A percentile compares a stretch with the other conserved stretches of the same genome.
phyloP scores from a whole-genome alignment of 1,284 basidiomycete species.

The Ustilago tritici region DNA sequence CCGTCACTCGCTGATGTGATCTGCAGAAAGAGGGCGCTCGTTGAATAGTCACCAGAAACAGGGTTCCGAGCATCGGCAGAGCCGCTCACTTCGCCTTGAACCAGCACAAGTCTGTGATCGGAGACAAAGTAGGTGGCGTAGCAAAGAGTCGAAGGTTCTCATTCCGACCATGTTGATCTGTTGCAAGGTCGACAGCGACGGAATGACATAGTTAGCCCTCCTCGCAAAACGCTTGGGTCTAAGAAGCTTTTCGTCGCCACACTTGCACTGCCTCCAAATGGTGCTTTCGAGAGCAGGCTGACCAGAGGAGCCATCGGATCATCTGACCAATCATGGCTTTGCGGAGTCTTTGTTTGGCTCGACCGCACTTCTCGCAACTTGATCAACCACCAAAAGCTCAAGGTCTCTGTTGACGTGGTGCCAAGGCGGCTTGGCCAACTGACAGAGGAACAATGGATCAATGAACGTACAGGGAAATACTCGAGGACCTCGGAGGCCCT shows the following conservation, averaged over 20 bases:
- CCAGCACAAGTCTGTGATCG: not conserved
- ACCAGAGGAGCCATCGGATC: slow-evolving; percentile 10
- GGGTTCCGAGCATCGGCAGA: not conserved
- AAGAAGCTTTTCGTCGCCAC: not conserved
- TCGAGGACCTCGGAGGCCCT: not conserved
- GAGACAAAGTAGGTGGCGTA: not conserved
- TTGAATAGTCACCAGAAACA: not conserved
- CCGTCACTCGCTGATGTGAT: not conserved
- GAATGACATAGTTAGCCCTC: not conserved
- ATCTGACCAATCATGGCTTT: slow-evolving; percentile 10
- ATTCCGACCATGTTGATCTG: too few species aligned
- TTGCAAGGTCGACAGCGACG: not conserved
- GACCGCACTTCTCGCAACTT: not conserved
- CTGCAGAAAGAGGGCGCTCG: not conserved
- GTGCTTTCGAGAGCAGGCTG: not conserved
- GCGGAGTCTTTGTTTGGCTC: not conserved
- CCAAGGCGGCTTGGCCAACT: not conserved
- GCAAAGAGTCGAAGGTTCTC: slow-evolving; percentile 4
- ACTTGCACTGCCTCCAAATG: not conserved
- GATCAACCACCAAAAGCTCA: not conserved
- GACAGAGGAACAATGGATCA: not conserved
- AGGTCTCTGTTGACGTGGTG: not conserved
- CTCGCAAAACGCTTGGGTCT: too few species aligned
- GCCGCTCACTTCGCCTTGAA: slow-evolving; percentile 1
- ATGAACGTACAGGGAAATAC: not conserved